Conservation (phyloP, 331 rosid species). For the Prunus yedoensis region DNA sequence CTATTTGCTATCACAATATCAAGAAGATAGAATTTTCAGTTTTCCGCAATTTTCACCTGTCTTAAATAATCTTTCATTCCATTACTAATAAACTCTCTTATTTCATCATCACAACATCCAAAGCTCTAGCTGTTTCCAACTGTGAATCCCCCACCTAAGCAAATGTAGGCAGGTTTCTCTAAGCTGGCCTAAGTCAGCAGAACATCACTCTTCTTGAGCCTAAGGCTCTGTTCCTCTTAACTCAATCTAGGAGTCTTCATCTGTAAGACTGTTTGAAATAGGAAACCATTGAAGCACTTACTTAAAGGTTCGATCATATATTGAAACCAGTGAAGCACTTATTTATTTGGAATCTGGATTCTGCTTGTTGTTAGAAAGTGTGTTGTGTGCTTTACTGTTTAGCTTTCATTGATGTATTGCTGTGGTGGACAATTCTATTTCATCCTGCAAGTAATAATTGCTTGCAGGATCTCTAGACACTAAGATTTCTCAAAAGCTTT, state of each 20-base stretch:
- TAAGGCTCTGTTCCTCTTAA: not conserved
- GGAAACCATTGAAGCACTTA: too few species aligned
- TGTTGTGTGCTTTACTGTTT: not conserved
- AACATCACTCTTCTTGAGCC: not conserved
- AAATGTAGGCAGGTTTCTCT: not conserved
- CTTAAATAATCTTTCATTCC: not conserved
- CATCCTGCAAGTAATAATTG: not conserved
- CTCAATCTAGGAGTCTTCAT: not conserved
- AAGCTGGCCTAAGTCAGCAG: not conserved
- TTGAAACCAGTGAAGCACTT: not conserved
- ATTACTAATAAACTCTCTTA: not conserved
- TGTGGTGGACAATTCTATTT: not conserved
- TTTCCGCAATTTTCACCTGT: not conserved
- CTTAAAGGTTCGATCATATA: not conserved
- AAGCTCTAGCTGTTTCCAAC: not conserved
- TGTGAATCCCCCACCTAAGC: not conserved
- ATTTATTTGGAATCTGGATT: not conserved
- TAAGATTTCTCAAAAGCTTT: not conserved
- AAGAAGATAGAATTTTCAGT: not conserved
- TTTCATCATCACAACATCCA: not conserved
- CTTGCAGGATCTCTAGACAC: not conserved
- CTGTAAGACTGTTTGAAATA: not conserved
- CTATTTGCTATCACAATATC: not conserved
- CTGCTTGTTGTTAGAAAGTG: not conserved
- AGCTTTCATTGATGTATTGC: not conserved